These are phyloP conservation scores for Colletotrichum brevisporum DNA, from an alignment of 2,329 filamentous ascomycete species.

Conservation along the genomic window DNA sequence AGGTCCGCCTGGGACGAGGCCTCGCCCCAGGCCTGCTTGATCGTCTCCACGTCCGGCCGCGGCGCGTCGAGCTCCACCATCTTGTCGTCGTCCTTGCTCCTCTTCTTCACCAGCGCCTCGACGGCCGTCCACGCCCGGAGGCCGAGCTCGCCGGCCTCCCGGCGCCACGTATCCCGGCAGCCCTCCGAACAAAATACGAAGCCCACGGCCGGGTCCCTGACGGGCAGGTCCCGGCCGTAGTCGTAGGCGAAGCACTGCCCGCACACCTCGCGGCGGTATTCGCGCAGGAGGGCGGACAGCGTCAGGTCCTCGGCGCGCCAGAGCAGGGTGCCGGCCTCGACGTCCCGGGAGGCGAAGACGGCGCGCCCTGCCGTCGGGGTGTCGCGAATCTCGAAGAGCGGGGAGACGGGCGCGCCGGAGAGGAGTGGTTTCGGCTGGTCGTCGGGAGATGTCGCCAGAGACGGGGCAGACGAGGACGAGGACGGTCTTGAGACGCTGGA, in stretches of 20 bases:
- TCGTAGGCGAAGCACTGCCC: conserved; percentile 34
- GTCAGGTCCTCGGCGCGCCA: conserved; percentile 37
- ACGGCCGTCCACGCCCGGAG: conserved; percentile 34
- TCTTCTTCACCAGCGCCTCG: conserved; percentile 30
- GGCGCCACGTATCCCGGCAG: conserved; percentile 16
- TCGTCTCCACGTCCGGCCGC: conserved; percentile 6
- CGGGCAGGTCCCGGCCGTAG: conserved; percentile 24
- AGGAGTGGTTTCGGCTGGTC: not conserved
- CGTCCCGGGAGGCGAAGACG: conserved; percentile 26
- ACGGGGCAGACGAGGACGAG: conserved; percentile 28
- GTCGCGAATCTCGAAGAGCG: conserved; percentile 32
- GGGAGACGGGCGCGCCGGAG: conserved; percentile 24
- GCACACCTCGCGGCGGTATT: conserved; percentile 38
- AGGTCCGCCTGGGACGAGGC: conserved; percentile 23
- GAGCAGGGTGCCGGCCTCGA: conserved; percentile 12
- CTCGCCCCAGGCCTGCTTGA: conserved; percentile 20
- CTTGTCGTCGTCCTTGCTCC: conserved; percentile 15
- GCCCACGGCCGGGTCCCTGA: conserved; percentile 28
- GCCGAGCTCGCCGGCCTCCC: conserved; percentile 26
- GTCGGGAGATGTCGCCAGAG: not conserved
- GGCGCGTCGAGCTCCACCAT: conserved; percentile 23
- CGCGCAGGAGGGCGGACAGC: conserved; percentile 25
- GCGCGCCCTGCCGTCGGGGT: conserved; percentile 35
- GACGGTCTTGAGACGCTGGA: conserved; percentile 47
- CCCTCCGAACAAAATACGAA: conserved; percentile 32